Evolutionary conservation across 805 yeast species (phyloP).

Genomic region (Schwanniomyces occidentalis): DNA sequence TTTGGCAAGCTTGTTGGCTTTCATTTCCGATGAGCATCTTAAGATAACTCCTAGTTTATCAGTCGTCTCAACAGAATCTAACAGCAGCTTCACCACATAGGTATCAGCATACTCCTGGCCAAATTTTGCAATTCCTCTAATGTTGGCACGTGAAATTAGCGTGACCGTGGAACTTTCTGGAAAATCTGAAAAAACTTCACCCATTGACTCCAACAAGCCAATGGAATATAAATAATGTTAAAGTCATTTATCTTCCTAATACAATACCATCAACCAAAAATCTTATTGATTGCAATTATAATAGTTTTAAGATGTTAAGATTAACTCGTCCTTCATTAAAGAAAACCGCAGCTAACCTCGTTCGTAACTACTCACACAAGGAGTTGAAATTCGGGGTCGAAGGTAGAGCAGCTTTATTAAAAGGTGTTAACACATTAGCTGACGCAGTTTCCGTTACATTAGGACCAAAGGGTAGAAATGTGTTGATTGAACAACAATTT

Average conservation of each 20-base stretch:
- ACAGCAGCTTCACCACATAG: neutral
- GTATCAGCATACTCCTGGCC: neutral
- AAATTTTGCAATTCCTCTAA: neutral
- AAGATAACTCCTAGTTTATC: no score
- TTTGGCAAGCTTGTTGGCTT: no score
- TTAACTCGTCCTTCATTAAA: conserved; percentile 44
- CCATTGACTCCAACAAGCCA: neutral
- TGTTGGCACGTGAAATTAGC: neutral
- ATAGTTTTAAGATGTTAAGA: conserved; percentile 48
- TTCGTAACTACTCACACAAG: conserved; percentile 70
- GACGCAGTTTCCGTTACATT: conserved; percentile 95
- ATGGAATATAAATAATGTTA: neutral
- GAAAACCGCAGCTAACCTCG: conserved; percentile 40
- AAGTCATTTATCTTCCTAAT: no score
- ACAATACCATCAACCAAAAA: neutral
- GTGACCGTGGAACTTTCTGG: conserved; percentile 13
- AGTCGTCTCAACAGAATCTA: neutral
- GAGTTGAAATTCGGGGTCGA: conserved; percentile 96
- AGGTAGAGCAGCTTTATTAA: conserved; percentile 91
- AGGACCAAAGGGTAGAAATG: conserved; percentile 98
- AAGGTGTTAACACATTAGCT: conserved; percentile 93
- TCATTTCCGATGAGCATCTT: no score
- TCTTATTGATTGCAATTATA: no score
- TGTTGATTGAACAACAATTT: conserved; percentile 91
- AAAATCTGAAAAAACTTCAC: conserved; percentile 6